Evolutionary conservation across 1,284 basidiomycete species (phyloP).

Genomic region (Rhodofomes roseus): DNA sequence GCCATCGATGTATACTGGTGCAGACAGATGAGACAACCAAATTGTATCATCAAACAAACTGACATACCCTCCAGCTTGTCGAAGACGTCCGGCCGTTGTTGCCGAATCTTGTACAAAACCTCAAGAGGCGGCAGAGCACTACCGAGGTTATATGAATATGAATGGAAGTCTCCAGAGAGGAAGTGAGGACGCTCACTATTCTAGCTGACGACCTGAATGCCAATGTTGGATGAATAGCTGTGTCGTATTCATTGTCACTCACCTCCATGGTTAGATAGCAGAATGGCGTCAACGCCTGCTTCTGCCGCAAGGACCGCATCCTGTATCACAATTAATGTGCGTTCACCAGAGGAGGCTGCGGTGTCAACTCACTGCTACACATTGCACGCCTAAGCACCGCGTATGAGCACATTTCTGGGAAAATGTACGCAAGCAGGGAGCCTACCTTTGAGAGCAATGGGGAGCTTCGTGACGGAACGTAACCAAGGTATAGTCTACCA

Average conservation of each 20-base stretch:
- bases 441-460: constrained; percentile 80
- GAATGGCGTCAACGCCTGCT: constrained; percentile 81
- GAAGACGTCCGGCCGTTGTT: constrained; percentile 73
- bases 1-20: constrained; percentile 83
- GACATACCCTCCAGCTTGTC: constrained; percentile 57
- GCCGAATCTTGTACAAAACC: constrained; percentile 70
- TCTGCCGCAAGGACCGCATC: constrained; percentile 89
- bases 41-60: not conserved
- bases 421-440: not conserved
- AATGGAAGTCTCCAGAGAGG: not conserved
- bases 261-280: constrained; percentile 93
- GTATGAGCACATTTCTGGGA: constrained; percentile 5
- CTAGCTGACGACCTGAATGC: constrained; percentile 69
- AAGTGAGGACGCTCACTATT: constrained; percentile 49
- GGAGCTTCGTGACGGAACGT: constrained; percentile 69
- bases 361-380: constrained; percentile 55
- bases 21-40: not conserved
- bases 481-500: constrained; percentile 75
- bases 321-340: constrained; percentile 28
- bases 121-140: constrained; percentile 73
- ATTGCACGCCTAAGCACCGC: constrained; percentile 63
- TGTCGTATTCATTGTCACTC: constrained; percentile 22
- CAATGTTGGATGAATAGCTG: constrained; percentile 6
- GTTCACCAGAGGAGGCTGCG: not conserved
- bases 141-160: not conserved